phyloP scores from a whole-genome alignment of 805 yeast species.

The Saccharomycopsis sp. region DNA sequence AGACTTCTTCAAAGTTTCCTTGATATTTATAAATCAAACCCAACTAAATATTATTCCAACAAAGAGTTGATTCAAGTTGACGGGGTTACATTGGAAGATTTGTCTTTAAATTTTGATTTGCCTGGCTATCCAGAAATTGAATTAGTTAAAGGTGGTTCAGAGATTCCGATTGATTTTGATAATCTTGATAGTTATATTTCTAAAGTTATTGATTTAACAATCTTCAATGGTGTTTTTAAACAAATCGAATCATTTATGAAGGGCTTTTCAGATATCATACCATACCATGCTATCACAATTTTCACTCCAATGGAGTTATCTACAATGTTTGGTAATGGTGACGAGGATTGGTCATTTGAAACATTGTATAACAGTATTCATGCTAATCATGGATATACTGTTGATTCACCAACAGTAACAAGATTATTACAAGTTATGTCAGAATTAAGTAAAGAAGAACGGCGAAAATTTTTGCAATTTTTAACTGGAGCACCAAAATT shows the following conservation, averaged over 20 bases:
- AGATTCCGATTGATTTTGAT: constrained; percentile 32
- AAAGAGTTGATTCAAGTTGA: constrained; percentile 21
- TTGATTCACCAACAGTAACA: constrained; percentile 54
- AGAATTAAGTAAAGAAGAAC: constrained; percentile 41
- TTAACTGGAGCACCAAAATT: constrained; percentile 87
- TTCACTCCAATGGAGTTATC: constrained; percentile 70
- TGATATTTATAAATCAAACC: constrained; percentile 4
- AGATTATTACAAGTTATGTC: constrained; percentile 53
- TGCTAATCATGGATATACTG: constrained; percentile 86
- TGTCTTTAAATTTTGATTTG: constrained; percentile 55
- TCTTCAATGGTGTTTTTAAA: constrained; percentile 50
- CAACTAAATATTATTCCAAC: neutral
- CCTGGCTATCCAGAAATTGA: constrained; percentile 68
- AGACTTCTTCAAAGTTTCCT: constrained; percentile 27
- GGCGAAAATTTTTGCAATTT: constrained; percentile 72
- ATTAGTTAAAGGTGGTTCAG: constrained; percentile 45
- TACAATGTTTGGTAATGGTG: constrained; percentile 60
- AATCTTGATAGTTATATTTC: constrained; percentile 53
- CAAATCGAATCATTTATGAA: constrained; percentile 62
- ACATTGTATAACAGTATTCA: constrained; percentile 50
- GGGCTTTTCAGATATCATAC: constrained; percentile 80
- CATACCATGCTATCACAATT: constrained; percentile 57
- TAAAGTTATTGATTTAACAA: constrained; percentile 43
- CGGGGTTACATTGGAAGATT: constrained; percentile 32
- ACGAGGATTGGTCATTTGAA: constrained; percentile 77